These are phyloP conservation scores for Brachypodium distachyon DNA, from an alignment of 202 grass and related monocot genomes.

Conservation along the genomic window DNA sequence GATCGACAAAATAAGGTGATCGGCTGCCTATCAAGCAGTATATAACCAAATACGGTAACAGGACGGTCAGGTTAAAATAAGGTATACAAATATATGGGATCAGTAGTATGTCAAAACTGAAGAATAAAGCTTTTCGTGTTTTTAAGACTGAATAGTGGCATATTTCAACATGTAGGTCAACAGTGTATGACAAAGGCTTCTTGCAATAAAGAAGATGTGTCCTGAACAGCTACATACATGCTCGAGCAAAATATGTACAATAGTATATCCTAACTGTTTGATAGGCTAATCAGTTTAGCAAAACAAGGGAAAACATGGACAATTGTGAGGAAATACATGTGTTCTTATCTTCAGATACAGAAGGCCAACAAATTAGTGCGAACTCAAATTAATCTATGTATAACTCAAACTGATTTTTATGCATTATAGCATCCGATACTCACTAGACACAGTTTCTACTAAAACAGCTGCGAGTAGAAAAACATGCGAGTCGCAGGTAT, in stretches of 20 bases:
- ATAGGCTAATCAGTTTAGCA: not conserved
- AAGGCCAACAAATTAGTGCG: not conserved
- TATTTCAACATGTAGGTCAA: not conserved
- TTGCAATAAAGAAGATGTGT: not conserved
- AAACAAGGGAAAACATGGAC: not conserved
- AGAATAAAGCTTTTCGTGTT: not conserved
- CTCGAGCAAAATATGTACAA: not conserved
- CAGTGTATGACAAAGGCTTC: not conserved
- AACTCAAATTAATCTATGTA: not conserved
- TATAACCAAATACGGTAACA: not conserved
- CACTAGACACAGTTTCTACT: not conserved
- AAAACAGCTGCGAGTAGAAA: not conserved
- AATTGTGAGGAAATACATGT: not conserved
- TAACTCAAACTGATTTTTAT: not conserved
- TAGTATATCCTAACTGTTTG: not conserved
- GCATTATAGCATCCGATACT: not conserved
- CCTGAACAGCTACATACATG: not conserved
- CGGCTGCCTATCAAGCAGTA: not conserved
- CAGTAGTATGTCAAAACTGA: not conserved
- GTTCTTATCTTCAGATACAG: not conserved
- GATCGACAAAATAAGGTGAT: not conserved
- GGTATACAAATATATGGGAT: not conserved
- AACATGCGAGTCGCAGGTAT: not conserved
- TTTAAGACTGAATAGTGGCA: not conserved
- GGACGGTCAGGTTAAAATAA: not conserved